A percentile compares a stretch with the other conserved stretches of the same genome.
These are phyloP conservation scores for Reticulascus tulasneorum DNA, from an alignment of 2,329 filamentous ascomycete species.

Conservation along the genomic window DNA sequence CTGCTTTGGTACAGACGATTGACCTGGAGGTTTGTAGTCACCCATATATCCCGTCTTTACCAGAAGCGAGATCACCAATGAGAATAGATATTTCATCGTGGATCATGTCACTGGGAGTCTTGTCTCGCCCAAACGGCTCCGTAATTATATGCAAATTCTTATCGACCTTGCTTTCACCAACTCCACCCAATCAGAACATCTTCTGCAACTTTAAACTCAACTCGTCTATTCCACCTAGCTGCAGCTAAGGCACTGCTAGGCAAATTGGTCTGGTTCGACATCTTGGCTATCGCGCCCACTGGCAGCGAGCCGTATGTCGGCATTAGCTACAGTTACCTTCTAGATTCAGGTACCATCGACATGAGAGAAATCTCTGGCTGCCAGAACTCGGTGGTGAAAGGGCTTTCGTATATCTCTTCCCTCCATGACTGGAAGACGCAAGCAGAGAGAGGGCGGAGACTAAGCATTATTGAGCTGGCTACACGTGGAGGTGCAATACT, in stretches of 20 bases:
- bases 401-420: not conserved
- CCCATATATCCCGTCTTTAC: not conserved
- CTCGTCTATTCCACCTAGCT: not conserved
- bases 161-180: not conserved
- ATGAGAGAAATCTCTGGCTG: not conserved
- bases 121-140: not conserved
- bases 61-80: not conserved
- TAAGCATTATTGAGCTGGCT: not conserved
- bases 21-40: not conserved
- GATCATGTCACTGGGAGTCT: not conserved
- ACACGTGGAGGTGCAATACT: not conserved
- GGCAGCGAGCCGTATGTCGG: not conserved
- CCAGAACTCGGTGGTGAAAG: not conserved
- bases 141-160: not conserved
- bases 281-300: not conserved
- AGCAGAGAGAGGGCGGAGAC: not conserved
- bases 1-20: not conserved
- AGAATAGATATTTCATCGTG: not conserved
- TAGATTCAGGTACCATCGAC: not conserved
- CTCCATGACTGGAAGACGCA: not conserved
- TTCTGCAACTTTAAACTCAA: not conserved
- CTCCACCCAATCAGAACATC: not conserved
- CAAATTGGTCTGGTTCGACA: not conserved
- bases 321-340: not conserved
- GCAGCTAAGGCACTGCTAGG: not conserved